Evolutionary conservation across 192 early-diverging fungal species (phyloP).

Genomic region (Coemansia sp.): DNA sequence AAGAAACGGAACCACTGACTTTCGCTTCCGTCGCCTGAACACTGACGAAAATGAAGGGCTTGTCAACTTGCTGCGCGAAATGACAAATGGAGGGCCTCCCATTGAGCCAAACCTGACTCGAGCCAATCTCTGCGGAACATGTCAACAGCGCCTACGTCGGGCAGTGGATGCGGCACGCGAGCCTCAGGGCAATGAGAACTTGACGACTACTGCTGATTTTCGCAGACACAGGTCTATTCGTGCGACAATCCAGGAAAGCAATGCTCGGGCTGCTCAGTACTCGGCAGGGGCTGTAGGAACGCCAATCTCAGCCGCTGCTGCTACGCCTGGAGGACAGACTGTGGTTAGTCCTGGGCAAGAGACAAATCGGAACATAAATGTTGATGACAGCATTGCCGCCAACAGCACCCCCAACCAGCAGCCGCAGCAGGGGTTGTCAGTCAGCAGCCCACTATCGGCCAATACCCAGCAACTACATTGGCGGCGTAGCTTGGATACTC

Average conservation of each 20-base stretch:
- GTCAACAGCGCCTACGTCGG: constrained; percentile 47
- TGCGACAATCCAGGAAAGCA: constrained; percentile 22
- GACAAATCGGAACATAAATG: background rate
- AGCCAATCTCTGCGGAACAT: constrained; percentile 52
- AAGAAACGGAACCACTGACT: constrained; percentile 32
- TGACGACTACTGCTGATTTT: constrained; percentile 27
- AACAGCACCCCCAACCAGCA: background rate
- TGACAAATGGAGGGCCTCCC: constrained; percentile 4
- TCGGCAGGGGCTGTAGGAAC: background rate
- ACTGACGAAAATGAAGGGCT: constrained; percentile 16
- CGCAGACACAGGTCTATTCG: constrained; percentile 46
- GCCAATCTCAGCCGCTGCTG: background rate
- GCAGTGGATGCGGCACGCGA: constrained; percentile 25
- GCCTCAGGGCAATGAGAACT: background rate
- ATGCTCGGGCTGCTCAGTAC: constrained; percentile 7
- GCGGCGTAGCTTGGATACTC: background rate
- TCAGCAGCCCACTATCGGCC: background rate
- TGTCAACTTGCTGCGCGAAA: constrained; percentile 10
- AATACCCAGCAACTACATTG: background rate
- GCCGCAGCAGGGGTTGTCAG: background rate
- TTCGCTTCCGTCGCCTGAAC: constrained; percentile 37
- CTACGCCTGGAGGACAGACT: background rate
- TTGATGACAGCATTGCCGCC: background rate
- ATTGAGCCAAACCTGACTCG: constrained; percentile 32
- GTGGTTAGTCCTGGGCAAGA: background rate